Conservation (phyloP, 148 eudicot species). For the Rhododendron ferrugineum region DNA sequence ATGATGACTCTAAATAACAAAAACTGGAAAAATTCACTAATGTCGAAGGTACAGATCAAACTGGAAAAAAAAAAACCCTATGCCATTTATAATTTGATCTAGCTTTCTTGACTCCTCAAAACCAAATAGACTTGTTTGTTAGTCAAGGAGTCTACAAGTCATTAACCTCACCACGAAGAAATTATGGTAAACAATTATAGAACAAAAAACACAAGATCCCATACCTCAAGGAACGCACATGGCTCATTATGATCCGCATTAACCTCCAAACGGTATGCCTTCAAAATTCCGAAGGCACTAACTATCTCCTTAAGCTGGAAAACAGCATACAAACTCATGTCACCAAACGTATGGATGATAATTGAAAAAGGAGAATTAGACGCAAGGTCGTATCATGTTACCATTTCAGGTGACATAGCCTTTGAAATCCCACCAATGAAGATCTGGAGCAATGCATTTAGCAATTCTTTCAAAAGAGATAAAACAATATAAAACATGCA, state of each 20-base stretch:
- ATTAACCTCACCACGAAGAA: background rate
- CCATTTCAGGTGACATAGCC: constrained; percentile 75
- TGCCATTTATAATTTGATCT: background rate
- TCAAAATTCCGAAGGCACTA: constrained; percentile 68
- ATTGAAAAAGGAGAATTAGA: constrained; percentile 1
- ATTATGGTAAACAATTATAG: background rate
- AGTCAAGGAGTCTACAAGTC: too few relatives aligned
- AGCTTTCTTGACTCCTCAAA: background rate
- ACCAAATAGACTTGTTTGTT: background rate
- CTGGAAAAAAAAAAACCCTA: background rate
- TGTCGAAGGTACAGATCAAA: background rate
- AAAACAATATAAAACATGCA: background rate
- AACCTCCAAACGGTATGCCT: constrained; percentile 55
- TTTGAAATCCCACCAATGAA: constrained; percentile 86
- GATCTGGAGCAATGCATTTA: constrained; percentile 48
- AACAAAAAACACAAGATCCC: background rate
- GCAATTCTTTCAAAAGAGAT: constrained; percentile 9
- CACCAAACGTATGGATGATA: constrained; percentile 1
- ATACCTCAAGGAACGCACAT: constrained; percentile 88
- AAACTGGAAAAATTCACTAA: background rate
- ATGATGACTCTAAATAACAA: background rate
- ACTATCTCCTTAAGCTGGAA: constrained; percentile 75
- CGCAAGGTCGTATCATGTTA: constrained; percentile 23
- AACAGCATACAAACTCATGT: constrained; percentile 5
- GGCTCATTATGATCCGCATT: constrained; percentile 41